phyloP scores from a whole-genome alignment of 805 yeast genomes.

The Yarrowia hollandica region DNA sequence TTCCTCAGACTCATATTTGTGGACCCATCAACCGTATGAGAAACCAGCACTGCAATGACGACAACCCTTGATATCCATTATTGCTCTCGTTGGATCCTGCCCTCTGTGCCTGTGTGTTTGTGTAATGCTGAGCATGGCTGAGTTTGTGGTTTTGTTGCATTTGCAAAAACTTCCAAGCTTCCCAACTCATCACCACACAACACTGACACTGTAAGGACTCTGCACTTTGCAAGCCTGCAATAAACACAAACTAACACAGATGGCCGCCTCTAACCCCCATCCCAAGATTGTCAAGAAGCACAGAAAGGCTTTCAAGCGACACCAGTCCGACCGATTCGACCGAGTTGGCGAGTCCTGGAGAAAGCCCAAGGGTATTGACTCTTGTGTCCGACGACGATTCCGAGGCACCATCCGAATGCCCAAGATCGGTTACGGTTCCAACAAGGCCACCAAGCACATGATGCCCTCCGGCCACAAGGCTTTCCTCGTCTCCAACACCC shows the following conservation, averaged over 20 bases:
- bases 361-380: constrained; percentile 99
- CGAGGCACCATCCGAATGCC: constrained; percentile 99
- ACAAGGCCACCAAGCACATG: constrained; percentile 97
- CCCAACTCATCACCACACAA: not conserved
- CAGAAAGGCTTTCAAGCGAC: constrained; percentile 99
- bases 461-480: constrained; percentile 98
- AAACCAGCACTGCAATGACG: not conserved
- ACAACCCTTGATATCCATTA: no score
- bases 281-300: constrained; percentile 99
- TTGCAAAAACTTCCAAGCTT: not conserved
- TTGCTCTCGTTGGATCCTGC: no score
- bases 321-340: constrained; percentile 99
- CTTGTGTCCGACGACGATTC: constrained; percentile 98
- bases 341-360: constrained; percentile 99
- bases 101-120: not conserved
- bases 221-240: not conserved
- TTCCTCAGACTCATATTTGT: no score
- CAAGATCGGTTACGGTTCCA: constrained; percentile 99
- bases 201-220: constrained; percentile 6
- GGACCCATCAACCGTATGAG: not conserved
- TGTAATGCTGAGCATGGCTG: not conserved
- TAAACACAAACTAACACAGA: constrained; percentile 41
- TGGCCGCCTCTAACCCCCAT: constrained; percentile 98
- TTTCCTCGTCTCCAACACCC: constrained; percentile 86
- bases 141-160: not conserved